Conservation (phyloP, 1,284 basidiomycete genomes). For the Sporisorium sorghi region DNA sequence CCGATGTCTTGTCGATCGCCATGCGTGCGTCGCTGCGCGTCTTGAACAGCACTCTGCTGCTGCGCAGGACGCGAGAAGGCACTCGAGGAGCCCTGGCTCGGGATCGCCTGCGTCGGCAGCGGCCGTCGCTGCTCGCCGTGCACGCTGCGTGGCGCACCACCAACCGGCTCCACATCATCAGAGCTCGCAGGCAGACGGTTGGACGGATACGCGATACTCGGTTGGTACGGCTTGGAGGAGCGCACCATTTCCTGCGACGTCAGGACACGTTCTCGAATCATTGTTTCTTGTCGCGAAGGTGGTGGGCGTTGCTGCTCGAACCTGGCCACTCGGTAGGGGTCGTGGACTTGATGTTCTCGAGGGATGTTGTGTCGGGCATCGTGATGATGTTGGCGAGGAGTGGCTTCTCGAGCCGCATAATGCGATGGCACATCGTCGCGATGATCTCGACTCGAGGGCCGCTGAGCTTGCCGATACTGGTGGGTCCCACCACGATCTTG, state of each 20-base stretch:
- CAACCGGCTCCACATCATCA: neutral
- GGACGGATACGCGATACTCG: neutral
- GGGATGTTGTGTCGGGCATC: neutral
- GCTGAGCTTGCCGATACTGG: neutral
- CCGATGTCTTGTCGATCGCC: too few species aligned
- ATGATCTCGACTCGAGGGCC: neutral
- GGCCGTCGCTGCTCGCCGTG: neutral
- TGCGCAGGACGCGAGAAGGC: neutral
- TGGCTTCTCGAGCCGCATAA: neutral
- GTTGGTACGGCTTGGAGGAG: neutral
- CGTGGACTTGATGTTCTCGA: neutral
- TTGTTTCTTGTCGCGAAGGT: neutral
- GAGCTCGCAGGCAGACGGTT: neutral
- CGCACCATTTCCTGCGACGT: slow-evolving; percentile 2
- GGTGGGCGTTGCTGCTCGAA: neutral
- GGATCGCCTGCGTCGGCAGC: slow-evolving; percentile 10
- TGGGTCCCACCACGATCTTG: neutral
- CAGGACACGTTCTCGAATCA: neutral
- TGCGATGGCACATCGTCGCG: neutral
- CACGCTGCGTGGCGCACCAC: neutral
- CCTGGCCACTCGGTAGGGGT: neutral
- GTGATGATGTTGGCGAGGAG: neutral
- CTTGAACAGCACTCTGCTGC: neutral
- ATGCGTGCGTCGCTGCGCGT: neutral
- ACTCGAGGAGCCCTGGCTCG: slow-evolving; percentile 15